Percentiles rank a stretch among this genome's conserved stretches.
phyloP scores from a whole-genome alignment of 805 yeast species.

The Wickerhamiella shivajii region DNA sequence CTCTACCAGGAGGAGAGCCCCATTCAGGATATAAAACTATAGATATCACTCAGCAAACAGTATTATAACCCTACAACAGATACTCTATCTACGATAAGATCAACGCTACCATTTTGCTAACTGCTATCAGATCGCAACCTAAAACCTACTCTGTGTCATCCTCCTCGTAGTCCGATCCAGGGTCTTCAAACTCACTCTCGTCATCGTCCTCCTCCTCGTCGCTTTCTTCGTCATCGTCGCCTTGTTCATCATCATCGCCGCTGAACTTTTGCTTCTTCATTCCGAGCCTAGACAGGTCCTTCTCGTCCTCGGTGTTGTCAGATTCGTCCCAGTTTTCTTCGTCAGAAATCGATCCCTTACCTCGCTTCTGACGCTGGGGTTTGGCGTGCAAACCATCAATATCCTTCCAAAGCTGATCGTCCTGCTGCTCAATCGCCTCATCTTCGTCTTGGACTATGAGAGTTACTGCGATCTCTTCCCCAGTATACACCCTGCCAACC shows the following conservation, averaged over 20 bases:
- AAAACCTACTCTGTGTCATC: too few species aligned
- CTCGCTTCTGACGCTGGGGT: not conserved
- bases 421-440: constrained; percentile 21
- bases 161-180: not conserved
- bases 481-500: constrained; percentile 58
- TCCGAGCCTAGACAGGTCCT: too few species aligned
- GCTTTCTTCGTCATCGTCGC: not conserved
- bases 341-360: not conserved
- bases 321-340: too few species aligned
- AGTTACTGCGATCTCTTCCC: constrained; percentile 50
- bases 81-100: too few species aligned
- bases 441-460: constrained; percentile 33
- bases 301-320: too few species aligned
- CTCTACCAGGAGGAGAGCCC: too few species aligned
- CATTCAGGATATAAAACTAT: too few species aligned
- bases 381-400: constrained; percentile 14
- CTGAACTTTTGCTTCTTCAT: constrained; percentile 1
- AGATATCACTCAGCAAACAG: too few species aligned
- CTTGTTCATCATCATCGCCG: not conserved
- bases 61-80: too few species aligned
- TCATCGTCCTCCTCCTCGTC: constrained; percentile 11
- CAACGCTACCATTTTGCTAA: too few species aligned
- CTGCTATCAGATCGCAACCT: too few species aligned
- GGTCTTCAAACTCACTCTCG: constrained; percentile 2
- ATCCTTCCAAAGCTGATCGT: constrained; percentile 29